Conservation (phyloP, 2,329 filamentous ascomycete genomes). For the Monosporascus sp. region DNA sequence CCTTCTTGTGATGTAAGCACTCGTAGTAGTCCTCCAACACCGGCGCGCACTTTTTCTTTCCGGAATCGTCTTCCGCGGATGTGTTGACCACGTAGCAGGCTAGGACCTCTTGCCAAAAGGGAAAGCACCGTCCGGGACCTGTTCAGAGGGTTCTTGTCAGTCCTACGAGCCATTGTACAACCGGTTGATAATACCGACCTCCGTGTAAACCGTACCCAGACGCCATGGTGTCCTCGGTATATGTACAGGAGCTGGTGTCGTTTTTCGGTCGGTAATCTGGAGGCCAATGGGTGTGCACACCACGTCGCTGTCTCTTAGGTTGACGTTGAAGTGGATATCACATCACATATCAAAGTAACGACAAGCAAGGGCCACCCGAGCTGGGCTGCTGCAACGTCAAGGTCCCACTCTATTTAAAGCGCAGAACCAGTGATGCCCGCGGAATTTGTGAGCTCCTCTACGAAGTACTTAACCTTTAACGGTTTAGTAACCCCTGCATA, state of each 20-base stretch:
- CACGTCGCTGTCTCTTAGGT: neutral
- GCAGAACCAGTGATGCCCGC: neutral
- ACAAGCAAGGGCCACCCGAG: neutral
- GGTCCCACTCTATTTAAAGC: neutral
- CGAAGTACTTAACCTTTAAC: neutral
- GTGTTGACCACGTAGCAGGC: conserved; percentile 98
- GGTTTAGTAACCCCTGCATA: neutral
- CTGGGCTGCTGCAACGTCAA: no score
- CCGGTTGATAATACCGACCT: conserved; percentile 48
- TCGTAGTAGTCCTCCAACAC: conserved; percentile 96
- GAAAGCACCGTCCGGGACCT: conserved; percentile 81
- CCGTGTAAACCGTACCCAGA: conserved; percentile 79
- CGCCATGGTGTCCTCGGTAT: conserved; percentile 52
- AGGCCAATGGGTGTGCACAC: neutral
- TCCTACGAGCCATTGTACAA: conserved; percentile 5
- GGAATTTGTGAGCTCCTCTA: neutral
- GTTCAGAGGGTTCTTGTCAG: conserved; percentile 16
- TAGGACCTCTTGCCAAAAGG: conserved; percentile 99
- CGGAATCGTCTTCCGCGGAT: conserved; percentile 67
- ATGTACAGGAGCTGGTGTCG: neutral
- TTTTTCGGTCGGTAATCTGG: neutral
- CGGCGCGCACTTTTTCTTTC: conserved; percentile 82
- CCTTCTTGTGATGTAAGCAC: conserved; percentile 97
- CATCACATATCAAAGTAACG: neutral
- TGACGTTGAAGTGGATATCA: neutral